Percentiles rank a stretch among this genome's conserved stretches.
Evolutionary conservation across 1,139 yeast species (phyloP).

Genomic region (Sugiyamaella grinbergsii): DNA sequence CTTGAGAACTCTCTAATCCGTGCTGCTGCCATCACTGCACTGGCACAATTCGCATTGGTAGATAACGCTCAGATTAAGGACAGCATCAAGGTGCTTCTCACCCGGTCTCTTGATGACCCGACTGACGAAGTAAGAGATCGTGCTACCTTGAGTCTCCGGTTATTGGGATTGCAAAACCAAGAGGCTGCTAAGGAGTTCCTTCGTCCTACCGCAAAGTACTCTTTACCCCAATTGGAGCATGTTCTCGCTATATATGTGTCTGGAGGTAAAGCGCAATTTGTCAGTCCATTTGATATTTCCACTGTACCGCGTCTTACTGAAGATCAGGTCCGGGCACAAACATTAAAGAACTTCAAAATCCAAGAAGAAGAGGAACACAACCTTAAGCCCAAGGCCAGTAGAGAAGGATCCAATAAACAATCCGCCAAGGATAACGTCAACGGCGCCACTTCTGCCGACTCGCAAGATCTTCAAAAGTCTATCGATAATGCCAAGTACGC

Average conservation of each 20-base stretch:
- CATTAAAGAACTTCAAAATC: constrained; percentile 51
- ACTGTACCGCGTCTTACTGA: constrained; percentile 62
- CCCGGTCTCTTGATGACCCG: constrained; percentile 81
- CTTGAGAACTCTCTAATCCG: constrained; percentile 93
- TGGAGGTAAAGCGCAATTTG: constrained; percentile 56
- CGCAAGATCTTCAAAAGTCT: constrained; percentile 44
- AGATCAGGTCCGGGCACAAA: constrained; percentile 65
- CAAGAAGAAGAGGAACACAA: constrained; percentile 47
- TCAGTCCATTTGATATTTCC: constrained; percentile 67
- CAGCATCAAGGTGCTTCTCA: constrained; percentile 73
- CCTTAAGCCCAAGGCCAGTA: constrained; percentile 1
- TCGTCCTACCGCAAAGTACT: constrained; percentile 69
- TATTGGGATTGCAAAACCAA: constrained; percentile 53
- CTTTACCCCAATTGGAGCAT: constrained; percentile 74
- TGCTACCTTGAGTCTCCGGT: constrained; percentile 80
- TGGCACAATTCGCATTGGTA: constrained; percentile 85
- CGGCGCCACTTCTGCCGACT: constrained; percentile 45
- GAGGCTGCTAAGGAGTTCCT: constrained; percentile 56
- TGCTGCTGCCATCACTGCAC: constrained; percentile 91
- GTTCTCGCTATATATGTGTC: constrained; percentile 75
- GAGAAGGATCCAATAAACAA: constrained; percentile 12
- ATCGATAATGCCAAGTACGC: constrained; percentile 61
- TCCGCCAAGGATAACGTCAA: constrained; percentile 38
- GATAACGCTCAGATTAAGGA: constrained; percentile 67
- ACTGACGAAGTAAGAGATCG: constrained; percentile 99